Evolutionary conservation across 2,329 filamentous ascomycete species (phyloP), one percentile per base, ranked within the genome.

Genomic region (Hypoxylon sp.): DNA sequence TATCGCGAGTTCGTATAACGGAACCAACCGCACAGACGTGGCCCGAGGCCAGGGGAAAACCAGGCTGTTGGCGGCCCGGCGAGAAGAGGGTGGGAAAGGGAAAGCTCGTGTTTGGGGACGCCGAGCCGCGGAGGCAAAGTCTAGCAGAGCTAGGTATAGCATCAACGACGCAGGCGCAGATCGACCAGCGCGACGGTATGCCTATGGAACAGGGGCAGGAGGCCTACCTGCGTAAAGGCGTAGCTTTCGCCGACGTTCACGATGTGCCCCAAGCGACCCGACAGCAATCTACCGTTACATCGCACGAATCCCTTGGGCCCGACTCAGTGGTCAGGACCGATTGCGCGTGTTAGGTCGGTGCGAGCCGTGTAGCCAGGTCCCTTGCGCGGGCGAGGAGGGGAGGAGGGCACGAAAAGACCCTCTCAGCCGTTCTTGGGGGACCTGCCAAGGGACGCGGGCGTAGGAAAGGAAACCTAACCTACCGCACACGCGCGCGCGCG

Each of bases 261-360:
- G 51, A 51, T 33, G 48, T 35, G 15, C 6, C n/a, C 9, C 9
- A 9, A 21, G 20, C 20, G 38, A 20, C 50, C 46, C 42, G 38
- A 37, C 41, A 37, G 13, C 15, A 63, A 63, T 63, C 57, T 63
- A 63, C 31, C 15, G 60, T 63, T 63, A 58, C 60, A 63, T 63
- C 53, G 53, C 31, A 51, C 53, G 57, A 63, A n/a, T 57, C 49
- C 55, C 48, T 48, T 48, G 53, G 52, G 17, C 45, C 51, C 48
- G 23, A 20, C 26, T 42, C 33, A 41, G 43, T 43, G 52, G 49
- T 37, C 41, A 27, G 20, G 38, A 18, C 40, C 21, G 20, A 37
- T 27, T n/a, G 21, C 21, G 38, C 26, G n/a, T n/a, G n/a, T 48
- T 42, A 24, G 21, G 23, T 35, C 7, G 8, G 52, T 41, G 18